Base-by-base conservation (phyloP, 208 protist genomes). In the Crithidia expoeki region DNA sequence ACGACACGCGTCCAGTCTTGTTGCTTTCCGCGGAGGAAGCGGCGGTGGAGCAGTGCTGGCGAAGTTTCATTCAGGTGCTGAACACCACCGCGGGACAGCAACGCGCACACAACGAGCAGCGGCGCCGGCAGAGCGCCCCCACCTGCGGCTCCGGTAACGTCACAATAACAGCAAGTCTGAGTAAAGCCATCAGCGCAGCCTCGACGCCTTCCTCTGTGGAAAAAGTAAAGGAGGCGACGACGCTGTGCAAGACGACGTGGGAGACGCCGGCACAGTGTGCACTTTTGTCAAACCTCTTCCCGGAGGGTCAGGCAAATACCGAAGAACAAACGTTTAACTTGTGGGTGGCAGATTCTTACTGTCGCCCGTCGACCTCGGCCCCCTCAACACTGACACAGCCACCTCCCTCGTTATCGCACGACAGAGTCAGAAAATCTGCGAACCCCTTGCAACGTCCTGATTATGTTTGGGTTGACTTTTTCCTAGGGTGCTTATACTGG, bases 401-500 rank as follows among this genome's bases (percentile, higher is more conserved):
- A n/a, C n/a, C n/a, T n/a, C n/a, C n/a, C n/a, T n/a, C n/a, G n/a
- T n/a, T n/a, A n/a, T n/a, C n/a, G n/a, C n/a, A n/a, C n/a, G n/a
- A n/a, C n/a, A n/a, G n/a, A n/a, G n/a, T n/a, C n/a, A n/a, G n/a
- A n/a, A n/a, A n/a, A n/a, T n/a, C n/a, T n/a, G n/a, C n/a, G n/a
- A n/a, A n/a, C n/a, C n/a, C n/a, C 36, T 5, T 17, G 59, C 59
- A 38, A 46, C 46, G 4, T 25, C 44, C 1, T 1, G n/a, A 25
- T 4, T 68, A 62, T 32, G 56, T 33, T 12, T 69, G 72, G 64
- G 72, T 80, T 7, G 83, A 89, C 63, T 88, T 89, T 70, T 6
- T 89, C 17, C 68, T 89, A 46, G 83, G 86, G 14, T 88, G 81
- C 50, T 68, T 94, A 9, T 72, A 58, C 46, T 96, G 78, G 74